Base-by-base conservation (phyloP, 805 yeast genomes). In the Candida jianshihensis region DNA sequence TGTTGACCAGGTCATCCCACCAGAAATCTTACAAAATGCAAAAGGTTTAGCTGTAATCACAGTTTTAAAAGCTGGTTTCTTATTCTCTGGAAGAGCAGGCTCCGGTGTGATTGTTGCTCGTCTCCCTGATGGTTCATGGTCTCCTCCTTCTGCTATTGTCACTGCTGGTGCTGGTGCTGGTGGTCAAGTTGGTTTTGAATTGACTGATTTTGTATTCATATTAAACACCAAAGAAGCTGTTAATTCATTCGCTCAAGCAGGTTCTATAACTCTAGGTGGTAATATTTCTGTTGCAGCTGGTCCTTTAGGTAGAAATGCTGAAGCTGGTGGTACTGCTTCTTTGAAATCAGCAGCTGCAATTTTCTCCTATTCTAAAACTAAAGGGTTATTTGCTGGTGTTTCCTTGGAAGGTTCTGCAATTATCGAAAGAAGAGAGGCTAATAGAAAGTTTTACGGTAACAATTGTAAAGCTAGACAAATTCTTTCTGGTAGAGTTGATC, bases 81-180 rank as follows among this genome's bases (percentile, higher is more conserved):
- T 90, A 38, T 90, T 90, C 59, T 85, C 96, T 3, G 98, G 97
- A 20, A 75, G 98, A 57, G 97, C 97, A 1, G 98, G 98, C 19
- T 85, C 96, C 1, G 98, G 98, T 45, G 85, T 90, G 25, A 83
- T 90, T 42, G 94, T 90, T 19, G 96, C 97, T 5, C 68, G 97
- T 41, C 69, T 92, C 34, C 94, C 94, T 2, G 97, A 92, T 60
- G 97, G 97, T 1, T 62, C 83, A 0, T 90, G 98, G 98, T 88
- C 97, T 12, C 95, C 97, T 3, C 98, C 98, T 1, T 81, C 95
- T 3, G 98, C 97, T 9, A 81, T 92, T 46, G 81, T 78, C 36
- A 85, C 97, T 17, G 97, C 95, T 4, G 98, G 97, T 50, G 97
- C 97, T 4, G 97, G 98, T 53, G 97, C 92, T 6, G 98, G 98